These are phyloP conservation scores for Elymus sibiricus DNA, from an alignment of 176 grass and related monocot genomes.

Conservation along the genomic window DNA sequence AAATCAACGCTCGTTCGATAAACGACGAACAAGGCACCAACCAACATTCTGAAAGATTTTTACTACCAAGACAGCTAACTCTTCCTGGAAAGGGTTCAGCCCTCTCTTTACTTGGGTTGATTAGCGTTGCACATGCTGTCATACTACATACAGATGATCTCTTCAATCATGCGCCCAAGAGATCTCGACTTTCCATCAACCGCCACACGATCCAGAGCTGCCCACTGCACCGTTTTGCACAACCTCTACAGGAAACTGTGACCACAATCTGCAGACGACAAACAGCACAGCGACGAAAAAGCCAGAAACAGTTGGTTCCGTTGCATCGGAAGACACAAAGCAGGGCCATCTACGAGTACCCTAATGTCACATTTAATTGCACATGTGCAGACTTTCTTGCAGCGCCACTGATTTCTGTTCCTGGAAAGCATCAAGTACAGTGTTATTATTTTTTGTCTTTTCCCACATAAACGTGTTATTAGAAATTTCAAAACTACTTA, in stretches of 20 bases:
- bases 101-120: not conserved
- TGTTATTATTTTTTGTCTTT: not conserved
- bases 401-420: slow-evolving; percentile 2
- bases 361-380: slow-evolving; percentile 5
- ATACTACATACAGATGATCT: not conserved
- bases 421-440: not conserved
- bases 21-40: not conserved
- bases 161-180: slow-evolving; percentile 1
- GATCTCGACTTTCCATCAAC: not conserved
- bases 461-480: not conserved
- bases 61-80: not conserved
- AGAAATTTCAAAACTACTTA: not conserved
- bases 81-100: not conserved
- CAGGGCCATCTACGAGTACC: not conserved
- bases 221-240: not conserved
- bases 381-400: not conserved
- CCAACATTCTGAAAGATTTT: not conserved
- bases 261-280: slow-evolving; percentile 16
- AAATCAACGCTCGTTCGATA: not conserved
- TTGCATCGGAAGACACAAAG: not conserved
- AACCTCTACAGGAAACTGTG: not conserved
- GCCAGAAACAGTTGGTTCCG: slow-evolving; percentile 12
- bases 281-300: slow-evolving; percentile 19
- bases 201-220: not conserved
- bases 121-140: not conserved